A percentile compares a stretch with the other conserved stretches of the same genome.
Conservation (phyloP, 805 yeast genomes). For the Komagataella kurtzmanii region DNA sequence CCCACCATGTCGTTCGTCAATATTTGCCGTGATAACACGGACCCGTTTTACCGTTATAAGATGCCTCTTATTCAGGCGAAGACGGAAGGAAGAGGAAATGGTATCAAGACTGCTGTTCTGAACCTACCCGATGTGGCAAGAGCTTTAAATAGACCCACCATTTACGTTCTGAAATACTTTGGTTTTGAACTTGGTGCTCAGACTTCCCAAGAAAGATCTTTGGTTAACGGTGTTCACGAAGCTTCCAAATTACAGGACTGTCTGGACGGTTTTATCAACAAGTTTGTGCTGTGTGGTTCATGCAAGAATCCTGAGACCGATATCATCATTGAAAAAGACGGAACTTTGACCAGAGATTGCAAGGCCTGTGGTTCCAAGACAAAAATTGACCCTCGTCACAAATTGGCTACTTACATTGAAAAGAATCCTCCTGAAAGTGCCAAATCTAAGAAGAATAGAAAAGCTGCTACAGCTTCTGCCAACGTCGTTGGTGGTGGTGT, state of each 20-base stretch:
- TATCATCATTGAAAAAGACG: conserved; percentile 64
- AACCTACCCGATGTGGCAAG: conserved; percentile 89
- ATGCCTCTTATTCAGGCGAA: conserved; percentile 97
- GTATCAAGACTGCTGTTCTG: conserved; percentile 90
- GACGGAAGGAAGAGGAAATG: conserved; percentile 98
- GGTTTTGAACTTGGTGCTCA: conserved; percentile 97
- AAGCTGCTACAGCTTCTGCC: conserved; percentile 81
- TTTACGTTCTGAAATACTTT: conserved; percentile 85
- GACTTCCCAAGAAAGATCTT: conserved; percentile 78
- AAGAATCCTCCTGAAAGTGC: conserved; percentile 76
- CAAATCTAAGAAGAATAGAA: conserved; percentile 39
- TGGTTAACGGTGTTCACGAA: conserved; percentile 93
- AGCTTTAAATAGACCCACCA: conserved; percentile 85
- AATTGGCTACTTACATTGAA: conserved; percentile 72
- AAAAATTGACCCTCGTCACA: conserved; percentile 72
- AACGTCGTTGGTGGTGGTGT: conserved; percentile 82
- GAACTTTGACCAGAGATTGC: conserved; percentile 77
- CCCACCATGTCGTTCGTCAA: conserved; percentile 65
- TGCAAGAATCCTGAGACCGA: conserved; percentile 98
- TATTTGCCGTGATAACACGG: conserved; percentile 93
- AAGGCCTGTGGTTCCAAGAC: conserved; percentile 96
- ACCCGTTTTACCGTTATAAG: conserved; percentile 98
- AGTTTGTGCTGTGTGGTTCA: conserved; percentile 84
- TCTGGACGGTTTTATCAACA: conserved; percentile 86
- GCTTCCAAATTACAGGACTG: conserved; percentile 83